These are phyloP conservation scores for Colletotrichum noveboracense DNA, from an alignment of 2,329 filamentous ascomycete species.

Conservation along the genomic window DNA sequence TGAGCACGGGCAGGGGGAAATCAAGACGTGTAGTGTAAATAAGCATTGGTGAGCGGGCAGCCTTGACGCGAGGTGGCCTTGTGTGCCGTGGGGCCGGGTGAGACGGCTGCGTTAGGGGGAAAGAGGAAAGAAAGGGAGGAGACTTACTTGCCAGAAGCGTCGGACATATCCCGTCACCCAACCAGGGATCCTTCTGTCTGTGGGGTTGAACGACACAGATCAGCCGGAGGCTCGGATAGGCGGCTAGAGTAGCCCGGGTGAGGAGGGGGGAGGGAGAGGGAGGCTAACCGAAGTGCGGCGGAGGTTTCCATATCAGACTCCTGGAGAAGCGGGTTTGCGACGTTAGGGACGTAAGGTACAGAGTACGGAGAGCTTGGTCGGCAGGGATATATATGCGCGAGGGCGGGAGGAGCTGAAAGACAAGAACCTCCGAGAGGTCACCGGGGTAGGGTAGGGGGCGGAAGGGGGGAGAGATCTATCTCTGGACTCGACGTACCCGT, in stretches of 20 bases:
- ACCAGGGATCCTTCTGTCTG: constrained; percentile 84
- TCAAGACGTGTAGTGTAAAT: background rate
- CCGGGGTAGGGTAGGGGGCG: background rate
- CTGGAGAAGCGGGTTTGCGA: constrained; percentile 38
- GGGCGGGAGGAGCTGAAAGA: background rate
- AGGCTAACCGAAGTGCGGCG: constrained; percentile 84
- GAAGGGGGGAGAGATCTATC: background rate
- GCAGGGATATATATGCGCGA: constrained; percentile 10
- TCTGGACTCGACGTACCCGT: constrained; percentile 69
- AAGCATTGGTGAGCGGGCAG: constrained; percentile 16
- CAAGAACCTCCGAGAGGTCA: background rate
- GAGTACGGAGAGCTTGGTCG: background rate
- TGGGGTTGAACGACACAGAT: constrained; percentile 8
- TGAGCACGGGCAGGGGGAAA: background rate
- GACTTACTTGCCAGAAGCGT: constrained; percentile 93
- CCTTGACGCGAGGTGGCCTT: background rate
- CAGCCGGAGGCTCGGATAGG: constrained; percentile 15
- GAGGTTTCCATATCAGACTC: constrained; percentile 97
- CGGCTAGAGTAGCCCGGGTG: background rate
- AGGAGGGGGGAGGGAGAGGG: background rate
- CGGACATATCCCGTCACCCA: constrained; percentile 94
- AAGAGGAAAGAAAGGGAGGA: background rate
- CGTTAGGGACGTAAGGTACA: background rate
- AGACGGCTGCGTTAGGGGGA: constrained; percentile 4
- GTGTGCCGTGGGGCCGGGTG: background rate